These are phyloP conservation scores for Tolypocladium nubicola DNA, from an alignment of 2,329 filamentous ascomycete genomes.

Conservation along the genomic window DNA sequence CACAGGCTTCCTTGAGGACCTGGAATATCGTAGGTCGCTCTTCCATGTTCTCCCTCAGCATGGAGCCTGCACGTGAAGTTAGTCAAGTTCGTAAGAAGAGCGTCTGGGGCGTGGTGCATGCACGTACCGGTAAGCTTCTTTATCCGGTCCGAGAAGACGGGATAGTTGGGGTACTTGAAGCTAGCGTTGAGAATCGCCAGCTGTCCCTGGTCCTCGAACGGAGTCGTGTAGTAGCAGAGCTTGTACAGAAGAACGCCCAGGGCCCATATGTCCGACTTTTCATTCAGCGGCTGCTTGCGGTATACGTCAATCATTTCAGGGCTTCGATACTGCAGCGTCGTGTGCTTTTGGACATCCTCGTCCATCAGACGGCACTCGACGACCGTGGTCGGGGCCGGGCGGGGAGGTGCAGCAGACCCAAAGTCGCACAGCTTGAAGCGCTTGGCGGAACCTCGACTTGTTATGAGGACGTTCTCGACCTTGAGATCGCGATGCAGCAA, in stretches of 20 bases:
- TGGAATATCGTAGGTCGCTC: constrained; percentile 87
- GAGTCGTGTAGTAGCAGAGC: constrained; percentile 97
- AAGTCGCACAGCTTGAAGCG: constrained; percentile 98
- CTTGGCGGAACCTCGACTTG: constrained; percentile 50
- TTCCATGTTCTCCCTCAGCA: constrained; percentile 77
- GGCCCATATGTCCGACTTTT: constrained; percentile 98
- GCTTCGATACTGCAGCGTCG: constrained; percentile 92
- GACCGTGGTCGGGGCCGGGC: constrained; percentile 74
- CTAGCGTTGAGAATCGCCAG: constrained; percentile 94
- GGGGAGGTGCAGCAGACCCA: constrained; percentile 77
- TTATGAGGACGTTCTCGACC: constrained; percentile 95
- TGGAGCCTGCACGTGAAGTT: constrained; percentile 49
- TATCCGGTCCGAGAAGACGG: constrained; percentile 77
- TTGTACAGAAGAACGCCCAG: constrained; percentile 93
- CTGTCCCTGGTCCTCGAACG: constrained; percentile 95
- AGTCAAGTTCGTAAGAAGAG: not conserved
- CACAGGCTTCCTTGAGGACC: constrained; percentile 75
- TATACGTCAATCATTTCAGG: constrained; percentile 99
- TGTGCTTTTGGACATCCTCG: constrained; percentile 94
- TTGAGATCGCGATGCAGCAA: constrained; percentile 91
- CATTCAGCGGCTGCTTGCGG: constrained; percentile 88
- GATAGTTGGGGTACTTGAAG: constrained; percentile 84
- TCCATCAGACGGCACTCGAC: constrained; percentile 87
- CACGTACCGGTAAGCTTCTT: constrained; percentile 75
- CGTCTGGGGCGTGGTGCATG: not conserved